Evolutionary conservation across 306 rosid genomes (phyloP), one percentile per base, ranked within the genome.

Genomic region (Quercus aquifolioides): DNA sequence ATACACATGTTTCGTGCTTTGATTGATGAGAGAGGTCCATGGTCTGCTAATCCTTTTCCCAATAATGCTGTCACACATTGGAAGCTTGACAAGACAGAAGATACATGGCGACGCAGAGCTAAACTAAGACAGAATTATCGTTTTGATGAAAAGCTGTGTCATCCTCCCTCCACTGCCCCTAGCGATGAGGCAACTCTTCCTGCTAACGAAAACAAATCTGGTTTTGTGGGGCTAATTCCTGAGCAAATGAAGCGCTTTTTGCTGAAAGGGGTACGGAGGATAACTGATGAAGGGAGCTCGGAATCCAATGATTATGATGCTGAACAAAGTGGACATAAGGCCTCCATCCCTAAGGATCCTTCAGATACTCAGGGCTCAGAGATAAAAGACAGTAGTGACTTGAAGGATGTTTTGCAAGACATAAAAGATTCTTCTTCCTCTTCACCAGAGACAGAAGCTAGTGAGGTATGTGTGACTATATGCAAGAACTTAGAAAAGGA

Each of bases 21-120:
- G 84, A 95, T 89, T 83, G 99, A 95, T 82, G 99, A 95, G 88
- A 90, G 99, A 79, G 99, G 99, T 82, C 97, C 99, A 3, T 95
- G 99, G 99, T 95, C 98, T 83, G 85, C 98, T 28, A 92, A 90
- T 73, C 94, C 91, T 74, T 92, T 89, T 84, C 96, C 97, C 78
- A 90, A 90, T 86, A 64, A 70, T 86, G 76, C 88, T 83, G 77
- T 84, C 56, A 89, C 89, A 75, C 92, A 86, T 83, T 95, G 99
- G 99, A 95, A 95, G 83, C 97, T 92, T 75, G 98, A 95, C 85
- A 95, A 95, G 92, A 91, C 90, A 70, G 99, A 95, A 84, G 98
- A 95, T 80, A 79, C 77, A 33, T 91, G 92, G 98, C 94, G 98
- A 59, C 89, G 97, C 68, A 92, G 99, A 81, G 93, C 81, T 76